Evolutionary conservation across 2,329 filamentous ascomycete species (phyloP).

Genomic region (Neonectria magnoliae): DNA sequence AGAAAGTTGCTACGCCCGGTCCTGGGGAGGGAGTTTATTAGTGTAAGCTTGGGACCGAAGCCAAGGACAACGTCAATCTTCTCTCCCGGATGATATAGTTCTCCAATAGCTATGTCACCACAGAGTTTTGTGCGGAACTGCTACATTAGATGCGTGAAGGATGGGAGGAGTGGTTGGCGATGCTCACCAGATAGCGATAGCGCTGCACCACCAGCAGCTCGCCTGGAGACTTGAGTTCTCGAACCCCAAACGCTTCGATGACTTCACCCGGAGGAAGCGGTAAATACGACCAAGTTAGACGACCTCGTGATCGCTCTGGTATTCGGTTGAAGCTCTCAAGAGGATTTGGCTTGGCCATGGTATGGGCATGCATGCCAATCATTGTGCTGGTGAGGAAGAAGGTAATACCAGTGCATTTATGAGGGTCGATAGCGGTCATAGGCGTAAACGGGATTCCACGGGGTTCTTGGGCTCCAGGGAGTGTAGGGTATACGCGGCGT

Average conservation of each 20-base stretch:
- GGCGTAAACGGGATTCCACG: neutral
- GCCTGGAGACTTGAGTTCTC: neutral
- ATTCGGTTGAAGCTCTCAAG: neutral
- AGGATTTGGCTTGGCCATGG: neutral
- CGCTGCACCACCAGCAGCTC: too few species aligned
- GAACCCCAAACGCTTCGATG: neutral
- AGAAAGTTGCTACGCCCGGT: neutral
- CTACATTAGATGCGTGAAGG: neutral
- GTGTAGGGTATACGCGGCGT: too few species aligned
- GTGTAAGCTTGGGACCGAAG: neutral
- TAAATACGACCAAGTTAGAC: neutral
- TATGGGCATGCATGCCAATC: neutral
- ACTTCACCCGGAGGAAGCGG: slow-evolving; percentile 6
- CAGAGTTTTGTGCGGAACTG: neutral
- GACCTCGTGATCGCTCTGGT: neutral
- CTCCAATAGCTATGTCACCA: neutral
- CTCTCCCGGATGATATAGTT: neutral
- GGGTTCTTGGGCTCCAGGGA: neutral
- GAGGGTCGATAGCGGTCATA: neutral
- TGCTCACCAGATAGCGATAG: neutral
- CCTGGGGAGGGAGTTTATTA: neutral
- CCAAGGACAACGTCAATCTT: neutral
- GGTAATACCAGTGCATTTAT: neutral
- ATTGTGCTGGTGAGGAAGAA: neutral
- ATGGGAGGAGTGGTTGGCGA: neutral